These are phyloP conservation scores for Aspergillus glaucus DNA, from an alignment of 2,329 filamentous ascomycete species.

Conservation along the genomic window DNA sequence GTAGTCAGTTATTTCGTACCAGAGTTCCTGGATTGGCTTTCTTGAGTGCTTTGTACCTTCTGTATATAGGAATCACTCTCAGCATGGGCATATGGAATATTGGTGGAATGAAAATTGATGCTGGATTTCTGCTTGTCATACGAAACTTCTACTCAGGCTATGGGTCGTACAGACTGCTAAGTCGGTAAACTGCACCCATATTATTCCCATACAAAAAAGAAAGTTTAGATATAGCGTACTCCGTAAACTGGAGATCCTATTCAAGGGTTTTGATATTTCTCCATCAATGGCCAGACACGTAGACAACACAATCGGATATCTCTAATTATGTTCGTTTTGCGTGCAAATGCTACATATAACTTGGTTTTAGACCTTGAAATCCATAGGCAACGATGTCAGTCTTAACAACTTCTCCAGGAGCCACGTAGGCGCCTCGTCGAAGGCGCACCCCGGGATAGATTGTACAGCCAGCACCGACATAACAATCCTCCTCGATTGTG, in stretches of 20 bases:
- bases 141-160: too few species aligned
- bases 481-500: constrained; percentile 67
- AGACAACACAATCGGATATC: neutral
- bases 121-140: too few species aligned
- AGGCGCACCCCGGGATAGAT: constrained; percentile 47
- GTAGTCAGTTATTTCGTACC: constrained; percentile 93
- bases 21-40: constrained; percentile 61
- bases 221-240: too few species aligned
- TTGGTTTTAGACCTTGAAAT: constrained; percentile 37
- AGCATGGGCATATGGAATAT: neutral
- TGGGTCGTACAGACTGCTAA: too few species aligned
- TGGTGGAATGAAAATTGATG: too few species aligned
- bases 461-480: constrained; percentile 57
- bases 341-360: constrained; percentile 28
- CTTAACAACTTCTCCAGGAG: constrained; percentile 40
- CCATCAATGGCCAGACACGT: too few species aligned
- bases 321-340: neutral
- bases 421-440: constrained; percentile 38
- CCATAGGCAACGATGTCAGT: constrained; percentile 38
- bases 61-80: neutral
- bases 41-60: constrained; percentile 4
- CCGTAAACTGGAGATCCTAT: too few species aligned
- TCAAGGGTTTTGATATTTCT: too few species aligned
- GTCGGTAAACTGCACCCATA: too few species aligned
- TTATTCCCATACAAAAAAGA: too few species aligned